phyloP scores from a whole-genome alignment of 805 yeast species.

The Wickerhamiella azyma region DNA sequence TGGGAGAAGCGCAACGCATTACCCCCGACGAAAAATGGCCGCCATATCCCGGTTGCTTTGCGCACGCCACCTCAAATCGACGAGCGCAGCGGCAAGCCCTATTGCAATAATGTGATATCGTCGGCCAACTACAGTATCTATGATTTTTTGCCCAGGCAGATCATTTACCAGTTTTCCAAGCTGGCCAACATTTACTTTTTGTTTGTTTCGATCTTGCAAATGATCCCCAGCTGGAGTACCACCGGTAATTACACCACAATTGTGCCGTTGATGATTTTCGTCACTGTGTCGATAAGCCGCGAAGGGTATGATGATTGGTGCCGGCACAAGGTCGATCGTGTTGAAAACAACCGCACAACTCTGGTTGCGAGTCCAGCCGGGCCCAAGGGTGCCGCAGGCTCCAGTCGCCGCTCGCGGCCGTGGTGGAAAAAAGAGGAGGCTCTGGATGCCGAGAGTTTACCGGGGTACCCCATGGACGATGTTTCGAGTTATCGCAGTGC shows the following conservation, averaged over 20 bases:
- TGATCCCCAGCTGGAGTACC: conserved; percentile 95
- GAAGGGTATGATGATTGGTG: conserved; percentile 91
- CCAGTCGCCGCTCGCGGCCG: too few relatives aligned
- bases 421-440: too few relatives aligned
- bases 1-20: conserved; percentile 16
- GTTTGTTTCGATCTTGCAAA: conserved; percentile 79
- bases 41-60: conserved; percentile 50
- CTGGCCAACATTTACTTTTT: conserved; percentile 84
- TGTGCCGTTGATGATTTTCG: conserved; percentile 72
- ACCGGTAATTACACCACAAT: conserved; percentile 94
- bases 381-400: too few relatives aligned
- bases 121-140: conserved; percentile 75
- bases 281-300: conserved; percentile 75
- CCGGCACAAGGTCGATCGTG: conserved; percentile 71
- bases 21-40: conserved; percentile 51
- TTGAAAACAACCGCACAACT: conserved; percentile 54
- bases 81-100: conserved; percentile 52
- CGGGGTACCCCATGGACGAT: too few relatives aligned
- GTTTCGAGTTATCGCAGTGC: too few relatives aligned
- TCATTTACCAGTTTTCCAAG: conserved; percentile 83
- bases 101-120: conserved; percentile 54
- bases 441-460: too few relatives aligned
- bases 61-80: conserved; percentile 32
- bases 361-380: conserved; percentile 25
- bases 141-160: conserved; percentile 76